These are phyloP conservation scores for Vitis cinerea DNA, from an alignment of 164 flowering plant genomes.

Conservation along the genomic window DNA sequence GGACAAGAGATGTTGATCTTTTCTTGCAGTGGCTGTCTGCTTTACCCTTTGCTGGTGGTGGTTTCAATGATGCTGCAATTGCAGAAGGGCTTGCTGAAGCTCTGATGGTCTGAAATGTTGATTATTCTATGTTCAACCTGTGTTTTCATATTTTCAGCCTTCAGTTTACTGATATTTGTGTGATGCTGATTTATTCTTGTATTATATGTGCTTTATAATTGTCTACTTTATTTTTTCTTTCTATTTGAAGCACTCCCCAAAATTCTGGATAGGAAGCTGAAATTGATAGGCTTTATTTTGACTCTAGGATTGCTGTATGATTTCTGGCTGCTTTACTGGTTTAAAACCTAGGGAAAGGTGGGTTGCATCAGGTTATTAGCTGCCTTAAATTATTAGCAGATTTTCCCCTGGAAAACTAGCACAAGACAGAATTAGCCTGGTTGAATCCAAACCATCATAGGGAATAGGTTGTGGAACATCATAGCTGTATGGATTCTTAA, in stretches of 20 bases:
- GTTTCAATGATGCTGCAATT: conserved; percentile 87
- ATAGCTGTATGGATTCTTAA: no score
- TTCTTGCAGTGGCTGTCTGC: conserved; percentile 83
- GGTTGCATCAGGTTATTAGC: neutral
- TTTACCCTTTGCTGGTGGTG: conserved; percentile 86
- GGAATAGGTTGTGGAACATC: no score
- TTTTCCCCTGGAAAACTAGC: neutral
- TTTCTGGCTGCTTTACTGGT: neutral
- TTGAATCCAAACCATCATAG: no score
- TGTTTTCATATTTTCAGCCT: neutral
- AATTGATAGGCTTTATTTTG: neutral
- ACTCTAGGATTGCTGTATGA: neutral
- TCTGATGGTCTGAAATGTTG: conserved; percentile 55
- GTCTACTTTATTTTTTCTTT: neutral
- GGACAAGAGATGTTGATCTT: conserved; percentile 75
- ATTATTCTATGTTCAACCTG: neutral
- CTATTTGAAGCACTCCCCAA: neutral
- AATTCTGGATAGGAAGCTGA: neutral
- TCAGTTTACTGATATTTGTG: neutral
- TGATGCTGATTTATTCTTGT: neutral
- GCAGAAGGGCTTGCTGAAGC: conserved; percentile 96
- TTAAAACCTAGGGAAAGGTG: neutral
- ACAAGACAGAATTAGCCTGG: no score
- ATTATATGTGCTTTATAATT: conserved; percentile 1
- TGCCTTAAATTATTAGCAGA: neutral